Conservation (phyloP, 2,329 filamentous ascomycete genomes). For the Diaporthe batatas region DNA sequence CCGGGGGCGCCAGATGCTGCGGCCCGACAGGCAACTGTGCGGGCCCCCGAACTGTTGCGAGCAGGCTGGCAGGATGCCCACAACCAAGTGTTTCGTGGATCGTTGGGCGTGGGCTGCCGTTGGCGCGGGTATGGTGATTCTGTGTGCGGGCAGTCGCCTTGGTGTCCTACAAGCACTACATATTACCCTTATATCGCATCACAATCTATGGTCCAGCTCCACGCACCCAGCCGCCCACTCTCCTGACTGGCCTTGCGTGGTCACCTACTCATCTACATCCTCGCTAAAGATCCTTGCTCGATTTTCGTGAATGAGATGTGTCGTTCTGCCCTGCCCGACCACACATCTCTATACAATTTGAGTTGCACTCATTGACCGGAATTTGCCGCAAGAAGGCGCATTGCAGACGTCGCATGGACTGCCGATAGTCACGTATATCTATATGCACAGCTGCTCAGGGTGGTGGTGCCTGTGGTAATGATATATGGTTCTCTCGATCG, state of each 20-base stretch:
- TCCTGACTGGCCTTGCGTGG: background rate
- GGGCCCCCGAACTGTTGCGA: background rate
- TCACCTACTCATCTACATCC: background rate
- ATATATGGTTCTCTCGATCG: background rate
- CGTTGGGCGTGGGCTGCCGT: background rate
- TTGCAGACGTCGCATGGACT: background rate
- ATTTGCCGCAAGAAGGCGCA: slow-evolving; percentile 11
- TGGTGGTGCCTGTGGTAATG: background rate
- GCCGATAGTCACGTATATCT: background rate
- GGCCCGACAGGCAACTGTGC: background rate
- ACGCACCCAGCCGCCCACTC: background rate
- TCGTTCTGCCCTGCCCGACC: background rate
- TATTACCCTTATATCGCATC: background rate
- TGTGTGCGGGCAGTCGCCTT: background rate
- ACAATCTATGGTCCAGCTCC: slow-evolving; percentile 12
- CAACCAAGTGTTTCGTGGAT: slow-evolving; percentile 10
- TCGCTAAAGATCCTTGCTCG: background rate
- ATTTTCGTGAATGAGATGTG: background rate
- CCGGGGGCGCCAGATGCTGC: slow-evolving; percentile 9
- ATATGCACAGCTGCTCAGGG: background rate
- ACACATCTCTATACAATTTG: background rate
- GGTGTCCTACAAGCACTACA: slow-evolving; percentile 3
- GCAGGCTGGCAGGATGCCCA: slow-evolving; percentile 4
- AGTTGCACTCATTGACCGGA: slow-evolving; percentile 2
- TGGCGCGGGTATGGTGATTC: background rate